Base-by-base conservation (phyloP, 139 green algal genomes). In the Tetraselmis striata region DNA sequence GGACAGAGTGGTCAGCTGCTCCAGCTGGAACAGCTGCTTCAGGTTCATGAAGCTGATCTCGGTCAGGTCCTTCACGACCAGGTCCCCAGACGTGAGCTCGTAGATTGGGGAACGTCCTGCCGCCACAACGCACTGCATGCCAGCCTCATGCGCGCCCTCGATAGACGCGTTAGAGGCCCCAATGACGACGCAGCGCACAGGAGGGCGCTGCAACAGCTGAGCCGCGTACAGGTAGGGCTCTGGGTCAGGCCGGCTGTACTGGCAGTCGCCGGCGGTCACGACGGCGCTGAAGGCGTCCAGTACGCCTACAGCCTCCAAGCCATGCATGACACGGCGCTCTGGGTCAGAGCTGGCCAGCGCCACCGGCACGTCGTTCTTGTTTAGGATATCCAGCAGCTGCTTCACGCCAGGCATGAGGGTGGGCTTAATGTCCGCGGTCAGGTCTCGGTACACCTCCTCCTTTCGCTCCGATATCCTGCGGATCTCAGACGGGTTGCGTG, bases 41-140 rank as follows among this genome's bases (percentile, higher is more conserved):
- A 98, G 89, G 85, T 98, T 97, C n/a, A 97, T 84, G 78, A 98
- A 92, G 2, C 87, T 90, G 24, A 98, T 81, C 80, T 95, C 87
- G 0, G 88, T 89, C 23, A 98, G 88, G 29, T 92, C 83, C 1
- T 90, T 87, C 74, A 98, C 94, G 23, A 98, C 96, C 30, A 98
- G 85, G 84, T 98, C 95, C 2, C 95, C 95, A 18, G 90, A 88
- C 0, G 67, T 86, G 77, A 98, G 93, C 88, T 98, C 94, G 84
- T 96, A 98, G 29, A 95, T 85, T 0, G 95, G 95, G 29, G 91
- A 87, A 67, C 86, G 87, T 29, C 91, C 92, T 0, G 94, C 91
- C 1, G 98, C 90, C 0, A 95, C 90, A 2, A 98, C 90, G 31
- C 86, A 94, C 83, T 96, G 91, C 95, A 98, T 98, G 78, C 92